Base-by-base conservation (phyloP, 2,329 filamentous ascomycete species). In the Colletotrichum lini region DNA sequence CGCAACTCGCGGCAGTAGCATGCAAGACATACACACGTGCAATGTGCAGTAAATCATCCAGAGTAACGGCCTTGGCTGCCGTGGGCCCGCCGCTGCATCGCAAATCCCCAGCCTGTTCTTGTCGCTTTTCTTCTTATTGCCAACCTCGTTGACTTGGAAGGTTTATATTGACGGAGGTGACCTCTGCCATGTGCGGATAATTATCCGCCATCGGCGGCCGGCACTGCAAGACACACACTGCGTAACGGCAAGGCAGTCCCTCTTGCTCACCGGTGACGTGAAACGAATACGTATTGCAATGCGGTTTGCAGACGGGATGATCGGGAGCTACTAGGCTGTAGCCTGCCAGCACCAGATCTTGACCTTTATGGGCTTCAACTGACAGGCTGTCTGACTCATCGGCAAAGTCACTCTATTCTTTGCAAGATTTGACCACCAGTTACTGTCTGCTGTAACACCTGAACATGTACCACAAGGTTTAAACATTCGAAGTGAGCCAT, bases 291-390 rank as follows among this genome's bases (percentile, higher is more conserved):
- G 26, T 35, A 53, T 30, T 12, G 50, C 35, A 21, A 44, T 53
- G 45, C 38, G n/a, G 15, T 53, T 40, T 38, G 23, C 30, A 52
- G 35, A 70, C 53, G 53, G 40, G 61, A 70, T 54, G 67, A 70
- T 66, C 61, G 42, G 54, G 26, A 56, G 30, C 4, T 35, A 35
- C 30, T 35, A 35, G 30, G 30, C 30, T 35, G 30, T 35, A 35
- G 30, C 30, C 30, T 35, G 8, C 8, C 30, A 35, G 9, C 30
- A 35, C 30, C 8, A 9, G 8, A 9, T 35, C 30, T 35, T 35
- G 8, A 35, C 30, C 8, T 35, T 35, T 9, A 35, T 35, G 30
- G 30, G 8, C 30, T 35, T 35, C 30, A 35, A 35, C 30, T 35
- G 30, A 35, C 30, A 2, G 30, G 30, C 30, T 35, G 30, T 9